phyloP scores from a whole-genome alignment of 768 basidiomycete genomes.

The Pulveroboletus frians region DNA sequence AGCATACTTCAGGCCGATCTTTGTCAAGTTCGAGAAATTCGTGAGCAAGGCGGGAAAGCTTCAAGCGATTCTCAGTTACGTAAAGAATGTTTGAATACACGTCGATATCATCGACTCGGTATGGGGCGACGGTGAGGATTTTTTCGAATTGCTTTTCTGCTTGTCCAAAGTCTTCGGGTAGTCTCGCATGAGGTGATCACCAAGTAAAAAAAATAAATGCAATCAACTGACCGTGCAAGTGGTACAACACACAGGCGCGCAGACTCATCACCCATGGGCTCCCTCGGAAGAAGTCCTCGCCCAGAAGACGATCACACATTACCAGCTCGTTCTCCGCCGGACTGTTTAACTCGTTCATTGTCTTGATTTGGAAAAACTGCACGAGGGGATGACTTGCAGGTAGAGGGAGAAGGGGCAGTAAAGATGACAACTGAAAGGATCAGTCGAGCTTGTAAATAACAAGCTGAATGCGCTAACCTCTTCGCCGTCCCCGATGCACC shows the following conservation, averaged over 20 bases:
- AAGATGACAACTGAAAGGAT: conserved; percentile 37
- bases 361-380: conserved; percentile 80
- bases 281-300: conserved; percentile 67
- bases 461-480: conserved; percentile 50
- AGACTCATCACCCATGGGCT: conserved; percentile 85
- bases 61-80: conserved; percentile 83
- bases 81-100: conserved; percentile 96
- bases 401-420: conserved; percentile 43
- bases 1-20: conserved; percentile 94
- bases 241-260: conserved; percentile 82
- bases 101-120: conserved; percentile 91
- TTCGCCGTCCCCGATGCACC: conserved; percentile 76
- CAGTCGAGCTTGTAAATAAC: conserved; percentile 1
- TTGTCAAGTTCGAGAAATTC: conserved; percentile 86
- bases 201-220: background rate
- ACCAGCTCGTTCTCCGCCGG: conserved; percentile 82
- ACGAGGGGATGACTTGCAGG: conserved; percentile 51
- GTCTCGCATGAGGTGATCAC: conserved; percentile 4
- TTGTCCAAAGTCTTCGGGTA: conserved; percentile 69
- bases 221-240: conserved; percentile 69
- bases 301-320: conserved; percentile 73
- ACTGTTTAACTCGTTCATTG: conserved; percentile 83
- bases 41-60: conserved; percentile 87
- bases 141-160: conserved; percentile 83
- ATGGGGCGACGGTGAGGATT: conserved; percentile 76